Conservation (phyloP, 1,139 yeast genomes). For the Candida dubliniensis region DNA sequence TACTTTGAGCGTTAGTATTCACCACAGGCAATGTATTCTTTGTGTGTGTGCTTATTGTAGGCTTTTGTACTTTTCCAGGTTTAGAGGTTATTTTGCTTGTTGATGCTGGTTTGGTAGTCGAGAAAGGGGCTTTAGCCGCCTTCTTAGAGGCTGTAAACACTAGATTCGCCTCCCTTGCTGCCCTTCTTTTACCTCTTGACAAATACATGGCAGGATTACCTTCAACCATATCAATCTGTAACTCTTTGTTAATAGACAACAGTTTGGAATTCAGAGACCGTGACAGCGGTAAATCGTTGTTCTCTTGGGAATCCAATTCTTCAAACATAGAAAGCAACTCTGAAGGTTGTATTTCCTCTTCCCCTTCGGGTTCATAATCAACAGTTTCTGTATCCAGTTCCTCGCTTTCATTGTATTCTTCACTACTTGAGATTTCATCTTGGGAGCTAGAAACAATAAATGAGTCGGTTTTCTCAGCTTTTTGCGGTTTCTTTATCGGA, state of each 20-base stretch:
- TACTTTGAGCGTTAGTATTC: neutral
- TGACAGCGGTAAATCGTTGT: neutral
- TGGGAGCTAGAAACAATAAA: neutral
- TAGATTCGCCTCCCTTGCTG: constrained; percentile 7
- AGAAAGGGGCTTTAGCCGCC: neutral
- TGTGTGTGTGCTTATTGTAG: constrained; percentile 5
- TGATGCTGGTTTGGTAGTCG: neutral
- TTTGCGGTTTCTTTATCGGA: neutral
- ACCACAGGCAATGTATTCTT: neutral
- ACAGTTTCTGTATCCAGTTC: neutral
- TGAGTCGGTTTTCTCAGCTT: neutral
- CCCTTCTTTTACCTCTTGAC: constrained; percentile 11
- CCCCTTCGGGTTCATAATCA: constrained; percentile 1
- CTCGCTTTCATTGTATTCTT: neutral
- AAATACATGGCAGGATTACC: constrained; percentile 10
- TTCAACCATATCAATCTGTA: constrained; percentile 14
- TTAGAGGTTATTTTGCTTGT: neutral
- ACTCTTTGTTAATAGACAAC: neutral
- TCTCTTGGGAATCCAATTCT: neutral
- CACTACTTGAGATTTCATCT: neutral
- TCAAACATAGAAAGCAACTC: neutral
- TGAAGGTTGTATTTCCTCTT: constrained; percentile 1
- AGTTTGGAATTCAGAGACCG: neutral
- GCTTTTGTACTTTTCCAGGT: constrained; percentile 12
- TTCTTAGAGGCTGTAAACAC: neutral